Base-by-base conservation (phyloP, 2,329 filamentous ascomycete genomes). In the Neospermospora avenae region DNA sequence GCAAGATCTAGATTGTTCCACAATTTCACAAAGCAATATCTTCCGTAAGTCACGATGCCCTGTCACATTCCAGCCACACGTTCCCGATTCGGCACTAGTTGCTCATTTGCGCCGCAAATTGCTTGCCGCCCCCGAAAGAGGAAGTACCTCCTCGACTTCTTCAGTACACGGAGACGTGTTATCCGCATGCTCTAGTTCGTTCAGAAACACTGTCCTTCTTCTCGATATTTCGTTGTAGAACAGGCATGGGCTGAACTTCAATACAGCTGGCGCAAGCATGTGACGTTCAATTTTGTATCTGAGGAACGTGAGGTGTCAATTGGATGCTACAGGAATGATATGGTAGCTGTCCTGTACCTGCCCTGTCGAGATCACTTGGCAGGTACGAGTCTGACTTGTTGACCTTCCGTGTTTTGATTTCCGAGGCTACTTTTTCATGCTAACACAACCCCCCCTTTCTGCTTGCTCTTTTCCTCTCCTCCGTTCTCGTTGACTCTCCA, bases 291-390 rank as follows among this genome's bases (percentile, higher is more conserved):
- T 5, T 31, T 10, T 31, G 5, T 10, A 41, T 41, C 28, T 51
- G n/a, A 34, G 46, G 46, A 18, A 49, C 25, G 28, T 34, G 46
- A 51, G 48, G 48, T 37, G 48, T 51, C 48, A 24, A 51, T 51
- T 51, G 48, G 48, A 51, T 51, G 48, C 31, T 18, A 24, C 28
- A 31, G 18, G 45, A 25, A 49, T 31, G 48, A 11, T 18, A 16
- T 18, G 37, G 28, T 51, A 18, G 8, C n/a, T 18, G 13, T 3
- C 31, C 18, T 37, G 18, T 18, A 20, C 16, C 28, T 14, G 16
- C 39, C n/a, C 39, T 8, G 39, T 20, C n/a, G n/a, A 24, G 18
- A 51, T 51, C n/a, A 35, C 48, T 51, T 51, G 48, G 48, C 28
- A 51, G 28, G 48, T 35, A 37, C 48, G 14, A 51, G 18, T 16